Base-by-base conservation (phyloP, 2,329 filamentous ascomycete genomes). In the Seiridium cupressi region DNA sequence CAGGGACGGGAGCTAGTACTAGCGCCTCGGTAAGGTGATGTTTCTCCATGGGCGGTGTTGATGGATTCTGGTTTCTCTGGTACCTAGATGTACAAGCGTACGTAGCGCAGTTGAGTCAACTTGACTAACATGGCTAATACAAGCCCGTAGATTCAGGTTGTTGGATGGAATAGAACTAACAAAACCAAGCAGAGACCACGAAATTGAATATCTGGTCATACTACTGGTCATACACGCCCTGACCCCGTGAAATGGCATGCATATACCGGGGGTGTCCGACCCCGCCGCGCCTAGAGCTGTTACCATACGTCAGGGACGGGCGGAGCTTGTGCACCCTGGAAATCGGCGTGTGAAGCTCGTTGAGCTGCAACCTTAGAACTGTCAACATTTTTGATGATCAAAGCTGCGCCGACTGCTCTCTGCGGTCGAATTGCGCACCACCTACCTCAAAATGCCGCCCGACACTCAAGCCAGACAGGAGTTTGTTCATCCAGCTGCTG, bases 401-500 rank as follows among this genome's bases (percentile, higher is more conserved):
- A 48, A 49, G 35, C n/a, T 51, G 13, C 32, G 34, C 31, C 11
- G 40, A 59, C 57, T 46, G 49, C 57, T 32, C 32, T 13, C 13
- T 10, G 42, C 40, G 38, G 47, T 46, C 57, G 4, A 7, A n/a
- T 48, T 26, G 34, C 34, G 32, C 46, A 26, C 6, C 44, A 34
- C 36, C 44, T 7, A 5, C 63, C 65, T 48, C 57, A 58, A 40
- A 10, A 58, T 58, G 55, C 34, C 46, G 32, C 34, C 46, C 13
- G 58, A 57, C 44, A 49, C 64, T 40, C 61, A 60, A 36, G 59
- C 62, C 34, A 58, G 18, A n/a, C 60, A 62, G 59, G 60, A 64
- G 7, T 71, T 63, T 51, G 66, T 72, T 58, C 71, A 73, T 47
- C 68, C 70, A 11, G 55, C 59, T 44, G 69, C 70, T 42, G 64